Percentiles rank a stretch among this genome's conserved stretches.
Conservation (phyloP, 805 yeast genomes). For the Kazachstania bromeliacearum region DNA sequence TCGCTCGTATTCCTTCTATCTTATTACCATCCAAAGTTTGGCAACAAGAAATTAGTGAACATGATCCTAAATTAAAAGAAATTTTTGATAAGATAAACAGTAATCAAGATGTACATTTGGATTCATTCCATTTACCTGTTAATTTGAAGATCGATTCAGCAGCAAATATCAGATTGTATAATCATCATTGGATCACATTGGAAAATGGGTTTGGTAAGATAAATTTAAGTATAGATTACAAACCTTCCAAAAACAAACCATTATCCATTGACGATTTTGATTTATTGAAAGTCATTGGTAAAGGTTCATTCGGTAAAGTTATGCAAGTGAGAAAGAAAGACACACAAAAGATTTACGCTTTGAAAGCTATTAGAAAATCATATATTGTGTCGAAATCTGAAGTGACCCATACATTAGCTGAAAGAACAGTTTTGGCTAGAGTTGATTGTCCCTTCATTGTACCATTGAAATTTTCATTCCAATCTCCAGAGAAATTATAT, state of each 20-base stretch:
- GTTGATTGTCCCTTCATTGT: constrained; percentile 93
- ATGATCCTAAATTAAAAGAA: constrained; percentile 21
- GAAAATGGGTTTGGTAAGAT: constrained; percentile 41
- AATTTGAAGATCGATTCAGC: constrained; percentile 42
- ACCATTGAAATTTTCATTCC: constrained; percentile 92
- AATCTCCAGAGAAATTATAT: constrained; percentile 90
- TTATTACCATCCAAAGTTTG: constrained; percentile 38
- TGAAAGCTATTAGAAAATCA: constrained; percentile 87
- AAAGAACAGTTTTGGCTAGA: constrained; percentile 87
- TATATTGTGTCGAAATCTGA: constrained; percentile 91
- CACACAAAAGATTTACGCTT: constrained; percentile 87
- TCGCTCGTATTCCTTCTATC: constrained; percentile 65
- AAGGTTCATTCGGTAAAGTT: constrained; percentile 96
- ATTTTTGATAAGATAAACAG: constrained; percentile 30
- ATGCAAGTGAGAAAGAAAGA: constrained; percentile 97
- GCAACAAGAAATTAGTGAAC: constrained; percentile 23
- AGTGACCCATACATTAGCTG: constrained; percentile 93
- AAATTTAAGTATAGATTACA: constrained; percentile 58
- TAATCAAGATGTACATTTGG: constrained; percentile 66
- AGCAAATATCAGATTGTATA: constrained; percentile 47
- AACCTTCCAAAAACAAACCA: constrained; percentile 55
- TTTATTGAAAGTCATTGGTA: constrained; percentile 88
- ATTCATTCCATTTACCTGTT: constrained; percentile 57
- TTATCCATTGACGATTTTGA: constrained; percentile 87
- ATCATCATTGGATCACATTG: constrained; percentile 49